Evolutionary conservation across 495 filamentous ascomycete species (phyloP).

Genomic region (Penicillium samsonianum): DNA sequence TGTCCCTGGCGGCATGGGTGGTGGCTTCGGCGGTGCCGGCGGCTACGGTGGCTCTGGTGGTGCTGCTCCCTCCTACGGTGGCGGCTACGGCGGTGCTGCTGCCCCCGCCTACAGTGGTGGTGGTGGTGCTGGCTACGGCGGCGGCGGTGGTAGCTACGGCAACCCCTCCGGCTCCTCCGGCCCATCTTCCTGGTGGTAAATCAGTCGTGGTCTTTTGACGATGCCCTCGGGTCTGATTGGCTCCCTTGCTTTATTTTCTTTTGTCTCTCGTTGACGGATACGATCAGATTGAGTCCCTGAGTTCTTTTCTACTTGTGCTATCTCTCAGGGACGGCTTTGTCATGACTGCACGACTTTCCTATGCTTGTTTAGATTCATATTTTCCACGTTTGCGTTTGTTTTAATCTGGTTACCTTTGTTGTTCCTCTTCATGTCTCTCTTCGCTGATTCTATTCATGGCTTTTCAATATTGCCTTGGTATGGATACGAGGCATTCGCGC

Average conservation of each 20-base stretch:
- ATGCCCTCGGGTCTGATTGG: slow-evolving; percentile 50
- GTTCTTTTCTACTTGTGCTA: slow-evolving; percentile 44
- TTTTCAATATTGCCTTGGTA: slow-evolving; percentile 39
- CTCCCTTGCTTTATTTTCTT: slow-evolving; percentile 44
- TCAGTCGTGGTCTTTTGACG: slow-evolving; percentile 49
- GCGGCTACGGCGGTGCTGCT: slow-evolving; percentile 49
- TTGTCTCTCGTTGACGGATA: slow-evolving; percentile 44
- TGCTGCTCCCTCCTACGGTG: slow-evolving; percentile 32
- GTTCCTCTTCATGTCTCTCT: slow-evolving; percentile 22
- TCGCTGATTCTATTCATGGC: slow-evolving; percentile 29
- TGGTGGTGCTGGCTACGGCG: slow-evolving; percentile 30
- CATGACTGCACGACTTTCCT: slow-evolving; percentile 50
- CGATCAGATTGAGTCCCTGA: slow-evolving; percentile 52
- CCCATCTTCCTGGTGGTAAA: slow-evolving; percentile 96
- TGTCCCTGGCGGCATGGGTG: slow-evolving; percentile 38
- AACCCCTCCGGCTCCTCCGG: slow-evolving; percentile 82
- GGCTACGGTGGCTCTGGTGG: slow-evolving; percentile 45
- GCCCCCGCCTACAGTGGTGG: slow-evolving; percentile 34
- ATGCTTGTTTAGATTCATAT: slow-evolving; percentile 30
- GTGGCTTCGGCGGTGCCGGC: slow-evolving; percentile 54
- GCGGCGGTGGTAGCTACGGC: slow-evolving; percentile 66
- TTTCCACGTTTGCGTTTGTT: slow-evolving; percentile 22
- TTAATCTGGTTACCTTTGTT: slow-evolving; percentile 25
- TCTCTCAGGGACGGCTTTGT: slow-evolving; percentile 53
- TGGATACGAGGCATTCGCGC: slow-evolving; percentile 49